phyloP scores from a whole-genome alignment of 1,284 basidiomycete genomes.

The Pascua sp. region DNA sequence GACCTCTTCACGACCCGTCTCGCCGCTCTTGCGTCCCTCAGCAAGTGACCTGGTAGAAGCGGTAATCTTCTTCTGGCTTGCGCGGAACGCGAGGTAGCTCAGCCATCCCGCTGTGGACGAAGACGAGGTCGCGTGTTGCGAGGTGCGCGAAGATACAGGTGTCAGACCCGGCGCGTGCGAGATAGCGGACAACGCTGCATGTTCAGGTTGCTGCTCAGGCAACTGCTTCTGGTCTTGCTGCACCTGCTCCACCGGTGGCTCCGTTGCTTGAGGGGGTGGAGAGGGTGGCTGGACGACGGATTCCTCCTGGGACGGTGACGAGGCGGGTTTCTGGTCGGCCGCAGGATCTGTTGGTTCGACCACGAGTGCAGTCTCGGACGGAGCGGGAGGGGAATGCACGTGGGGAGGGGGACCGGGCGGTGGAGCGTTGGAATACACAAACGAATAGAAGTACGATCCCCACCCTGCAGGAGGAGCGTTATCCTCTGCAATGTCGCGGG shows the following conservation, averaged over 20 bases:
- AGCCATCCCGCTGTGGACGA: conserved; percentile 39
- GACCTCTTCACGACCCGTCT: conserved; percentile 28
- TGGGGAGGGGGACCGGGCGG: neutral
- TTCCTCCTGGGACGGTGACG: no score
- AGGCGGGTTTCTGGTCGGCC: conserved; percentile 14
- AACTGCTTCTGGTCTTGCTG: no score
- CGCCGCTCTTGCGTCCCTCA: conserved; percentile 19
- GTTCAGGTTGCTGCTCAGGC: no score
- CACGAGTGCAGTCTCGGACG: neutral
- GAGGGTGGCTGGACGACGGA: no score
- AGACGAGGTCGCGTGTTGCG: conserved; percentile 6
- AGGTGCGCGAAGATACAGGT: no score
- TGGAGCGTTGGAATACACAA: conserved; percentile 17
- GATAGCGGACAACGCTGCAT: no score
- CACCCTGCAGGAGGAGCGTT: conserved; percentile 14
- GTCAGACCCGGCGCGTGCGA: no score
- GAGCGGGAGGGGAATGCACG: neutral
- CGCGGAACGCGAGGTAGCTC: conserved; percentile 40
- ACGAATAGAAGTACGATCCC: conserved; percentile 33
- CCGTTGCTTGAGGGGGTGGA: no score
- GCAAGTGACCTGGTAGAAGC: conserved; percentile 18
- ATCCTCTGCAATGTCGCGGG: no score
- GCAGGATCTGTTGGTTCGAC: conserved; percentile 14
- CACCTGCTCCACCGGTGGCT: no score
- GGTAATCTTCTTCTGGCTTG: conserved; percentile 38